Evolutionary conservation across 1,139 yeast genomes (phyloP).

Genomic region (Lodderomyces theae): DNA sequence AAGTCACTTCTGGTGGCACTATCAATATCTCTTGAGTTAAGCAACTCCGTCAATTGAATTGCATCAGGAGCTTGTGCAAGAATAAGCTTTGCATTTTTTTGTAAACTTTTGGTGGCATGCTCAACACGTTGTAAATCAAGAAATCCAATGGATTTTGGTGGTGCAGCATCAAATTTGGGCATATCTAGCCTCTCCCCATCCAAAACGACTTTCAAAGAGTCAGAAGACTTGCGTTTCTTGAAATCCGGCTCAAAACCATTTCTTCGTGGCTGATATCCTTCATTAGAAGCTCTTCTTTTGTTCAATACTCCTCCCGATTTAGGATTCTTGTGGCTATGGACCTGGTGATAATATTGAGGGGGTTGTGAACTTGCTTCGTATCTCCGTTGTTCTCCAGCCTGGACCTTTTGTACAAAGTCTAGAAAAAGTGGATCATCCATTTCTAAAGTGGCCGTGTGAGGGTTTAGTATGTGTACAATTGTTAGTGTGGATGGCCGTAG

Average conservation of each 20-base stretch:
- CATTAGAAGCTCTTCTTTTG: background rate
- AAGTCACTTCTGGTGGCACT: constrained; percentile 46
- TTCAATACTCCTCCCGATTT: background rate
- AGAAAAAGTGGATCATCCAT: background rate
- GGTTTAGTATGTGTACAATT: too few species aligned
- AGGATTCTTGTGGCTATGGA: background rate
- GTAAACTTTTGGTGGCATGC: constrained; percentile 42
- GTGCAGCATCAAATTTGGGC: constrained; percentile 13
- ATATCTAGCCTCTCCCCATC: constrained; percentile 3
- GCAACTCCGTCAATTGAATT: constrained; percentile 35
- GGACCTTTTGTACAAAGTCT: background rate
- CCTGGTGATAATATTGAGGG: background rate
- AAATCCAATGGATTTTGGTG: constrained; percentile 23
- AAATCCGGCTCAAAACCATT: background rate
- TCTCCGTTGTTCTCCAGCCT: background rate
- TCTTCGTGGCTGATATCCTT: background rate
- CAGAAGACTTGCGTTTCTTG: background rate
- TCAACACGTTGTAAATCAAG: constrained; percentile 42
- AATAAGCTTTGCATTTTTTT: constrained; percentile 52
- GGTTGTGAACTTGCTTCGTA: background rate
- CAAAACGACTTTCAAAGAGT: background rate
- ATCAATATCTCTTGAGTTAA: constrained; percentile 25
- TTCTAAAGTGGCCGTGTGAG: background rate
- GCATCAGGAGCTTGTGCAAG: constrained; percentile 53
- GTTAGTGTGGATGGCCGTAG: too few species aligned